These are phyloP conservation scores for Xylaria longipes DNA, from an alignment of 495 filamentous ascomycete species.

Conservation along the genomic window DNA sequence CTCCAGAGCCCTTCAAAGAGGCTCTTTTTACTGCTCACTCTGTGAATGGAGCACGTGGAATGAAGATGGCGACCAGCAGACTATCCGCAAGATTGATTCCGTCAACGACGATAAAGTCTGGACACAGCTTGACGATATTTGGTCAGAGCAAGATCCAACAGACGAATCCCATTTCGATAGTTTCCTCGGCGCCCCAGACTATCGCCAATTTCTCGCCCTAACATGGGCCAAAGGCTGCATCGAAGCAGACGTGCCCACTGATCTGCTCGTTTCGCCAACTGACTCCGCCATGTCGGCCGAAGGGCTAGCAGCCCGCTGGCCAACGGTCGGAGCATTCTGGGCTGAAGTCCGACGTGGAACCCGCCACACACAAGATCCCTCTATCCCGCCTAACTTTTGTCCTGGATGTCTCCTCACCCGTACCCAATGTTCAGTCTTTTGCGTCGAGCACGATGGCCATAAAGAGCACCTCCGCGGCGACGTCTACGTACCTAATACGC, in stretches of 20 bases:
- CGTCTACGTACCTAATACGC: background rate
- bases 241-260: background rate
- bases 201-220: background rate
- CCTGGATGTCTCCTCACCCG: background rate
- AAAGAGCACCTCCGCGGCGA: background rate
- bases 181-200: background rate
- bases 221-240: background rate
- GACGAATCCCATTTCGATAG: background rate
- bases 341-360: background rate
- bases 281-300: background rate
- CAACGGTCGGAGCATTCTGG: background rate
- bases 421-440: background rate
- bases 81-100: background rate
- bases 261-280: background rate
- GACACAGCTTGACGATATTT: background rate
- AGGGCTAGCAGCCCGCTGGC: background rate
- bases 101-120: background rate
- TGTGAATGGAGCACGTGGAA: background rate
- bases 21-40: background rate
- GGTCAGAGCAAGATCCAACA: background rate
- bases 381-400: too few species aligned
- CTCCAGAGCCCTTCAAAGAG: background rate
- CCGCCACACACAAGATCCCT: background rate
- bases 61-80: background rate
- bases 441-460: background rate